Evolutionary conservation across 495 filamentous ascomycete genomes (phyloP).

Genomic region (Neurospora sp.): DNA sequence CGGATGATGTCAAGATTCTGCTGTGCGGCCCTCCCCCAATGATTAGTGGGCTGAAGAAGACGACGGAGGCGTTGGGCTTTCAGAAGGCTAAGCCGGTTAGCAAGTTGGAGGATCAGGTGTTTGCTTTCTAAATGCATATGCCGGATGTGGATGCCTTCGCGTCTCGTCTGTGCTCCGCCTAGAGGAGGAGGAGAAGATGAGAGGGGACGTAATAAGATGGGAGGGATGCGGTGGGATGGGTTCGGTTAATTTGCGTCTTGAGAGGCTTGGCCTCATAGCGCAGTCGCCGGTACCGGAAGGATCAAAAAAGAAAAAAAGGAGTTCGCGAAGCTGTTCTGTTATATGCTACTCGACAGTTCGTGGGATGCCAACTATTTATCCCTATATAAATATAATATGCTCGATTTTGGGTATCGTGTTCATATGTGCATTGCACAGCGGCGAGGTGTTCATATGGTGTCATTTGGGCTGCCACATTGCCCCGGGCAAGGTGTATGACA

Average conservation of each 20-base stretch:
- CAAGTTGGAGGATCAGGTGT: conserved; percentile 96
- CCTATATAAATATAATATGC: neutral
- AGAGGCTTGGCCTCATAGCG: neutral
- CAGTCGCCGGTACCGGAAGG: neutral
- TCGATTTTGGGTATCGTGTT: neutral
- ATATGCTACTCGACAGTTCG: neutral
- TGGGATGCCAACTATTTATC: neutral
- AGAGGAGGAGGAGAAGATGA: neutral
- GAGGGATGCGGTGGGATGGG: too few relatives aligned
- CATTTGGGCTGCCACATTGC: neutral
- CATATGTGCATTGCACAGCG: neutral
- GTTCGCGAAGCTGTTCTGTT: neutral
- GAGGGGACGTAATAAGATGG: too few relatives aligned
- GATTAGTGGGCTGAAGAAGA: conserved; percentile 96
- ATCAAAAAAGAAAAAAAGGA: neutral
- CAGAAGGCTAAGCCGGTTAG: conserved; percentile 85
- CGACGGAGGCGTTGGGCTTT: conserved; percentile 77
- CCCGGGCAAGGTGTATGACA: neutral
- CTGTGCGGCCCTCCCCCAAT: conserved; percentile 95
- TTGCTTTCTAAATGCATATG: conserved; percentile 65
- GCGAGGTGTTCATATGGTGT: neutral
- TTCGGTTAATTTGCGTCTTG: neutral
- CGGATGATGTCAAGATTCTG: conserved; percentile 84
- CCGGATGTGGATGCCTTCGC: neutral
- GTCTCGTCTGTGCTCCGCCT: neutral